These are phyloP conservation scores for Moelleriella libera DNA, from an alignment of 2,329 filamentous ascomycete genomes.

Conservation along the genomic window DNA sequence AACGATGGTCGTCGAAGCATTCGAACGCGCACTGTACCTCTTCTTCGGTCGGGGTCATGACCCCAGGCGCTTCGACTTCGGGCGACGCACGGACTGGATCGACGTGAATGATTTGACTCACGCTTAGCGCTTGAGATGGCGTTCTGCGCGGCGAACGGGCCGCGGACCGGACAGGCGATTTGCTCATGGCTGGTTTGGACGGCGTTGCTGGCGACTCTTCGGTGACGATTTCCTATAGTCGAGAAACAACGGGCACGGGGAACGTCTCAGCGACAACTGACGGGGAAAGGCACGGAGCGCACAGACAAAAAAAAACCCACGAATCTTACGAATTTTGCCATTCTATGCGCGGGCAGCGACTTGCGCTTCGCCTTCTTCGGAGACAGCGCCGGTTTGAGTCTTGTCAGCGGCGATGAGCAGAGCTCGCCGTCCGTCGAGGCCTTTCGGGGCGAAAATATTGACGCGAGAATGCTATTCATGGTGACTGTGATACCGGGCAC, in stretches of 20 bases:
- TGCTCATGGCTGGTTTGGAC: background rate
- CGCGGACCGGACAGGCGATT: background rate
- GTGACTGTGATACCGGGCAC: background rate
- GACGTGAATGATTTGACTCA: background rate
- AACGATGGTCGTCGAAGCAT: slow-evolving; percentile 13
- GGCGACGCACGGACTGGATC: background rate
- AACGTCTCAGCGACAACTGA: no score
- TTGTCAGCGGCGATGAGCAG: background rate
- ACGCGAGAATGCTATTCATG: slow-evolving; percentile 2
- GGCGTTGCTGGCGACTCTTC: background rate
- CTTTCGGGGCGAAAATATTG: slow-evolving; percentile 3
- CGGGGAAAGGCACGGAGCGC: background rate
- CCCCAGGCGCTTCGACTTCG: background rate
- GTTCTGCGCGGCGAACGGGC: background rate
- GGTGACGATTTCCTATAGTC: background rate
- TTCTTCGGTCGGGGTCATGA: background rate
- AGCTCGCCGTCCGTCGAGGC: background rate
- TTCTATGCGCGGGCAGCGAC: background rate
- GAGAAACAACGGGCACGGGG: background rate
- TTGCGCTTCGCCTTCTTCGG: background rate
- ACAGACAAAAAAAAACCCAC: background rate
- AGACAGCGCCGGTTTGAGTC: background rate
- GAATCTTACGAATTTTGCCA: slow-evolving; percentile 1
- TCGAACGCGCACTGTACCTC: slow-evolving; percentile 8
- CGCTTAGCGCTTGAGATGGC: background rate